These are phyloP conservation scores for Phoma herbarum DNA, from an alignment of 2,329 filamentous ascomycete species.

Conservation along the genomic window DNA sequence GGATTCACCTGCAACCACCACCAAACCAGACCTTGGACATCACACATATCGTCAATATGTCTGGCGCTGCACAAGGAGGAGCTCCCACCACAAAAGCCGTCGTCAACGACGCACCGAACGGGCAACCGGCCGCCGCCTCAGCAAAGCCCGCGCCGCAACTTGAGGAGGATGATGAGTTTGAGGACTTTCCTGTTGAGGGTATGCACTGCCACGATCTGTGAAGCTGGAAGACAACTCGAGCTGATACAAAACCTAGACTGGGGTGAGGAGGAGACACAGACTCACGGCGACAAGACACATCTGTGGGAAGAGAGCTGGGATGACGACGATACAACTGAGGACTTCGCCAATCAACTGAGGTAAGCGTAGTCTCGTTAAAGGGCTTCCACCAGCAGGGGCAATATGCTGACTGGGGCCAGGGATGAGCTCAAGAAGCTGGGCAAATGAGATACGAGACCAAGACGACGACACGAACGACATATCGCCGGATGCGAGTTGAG, in stretches of 20 bases:
- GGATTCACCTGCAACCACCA: background rate
- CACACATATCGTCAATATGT: slow-evolving; percentile 53
- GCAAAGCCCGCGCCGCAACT: slow-evolving; percentile 71
- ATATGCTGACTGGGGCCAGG: slow-evolving; percentile 56
- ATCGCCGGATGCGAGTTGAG: background rate
- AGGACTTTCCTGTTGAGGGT: slow-evolving; percentile 98
- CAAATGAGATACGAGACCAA: slow-evolving; percentile 55
- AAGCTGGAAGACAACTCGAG: background rate
- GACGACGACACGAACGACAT: slow-evolving; percentile 11
- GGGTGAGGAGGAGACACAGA: slow-evolving; percentile 89
- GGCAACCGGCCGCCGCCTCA: slow-evolving; percentile 30
- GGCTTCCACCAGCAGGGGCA: background rate
- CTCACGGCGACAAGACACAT: slow-evolving; percentile 78
- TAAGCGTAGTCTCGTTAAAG: slow-evolving; percentile 55
- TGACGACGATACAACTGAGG: slow-evolving; percentile 95
- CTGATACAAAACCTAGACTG: slow-evolving; percentile 68
- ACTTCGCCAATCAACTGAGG: slow-evolving; percentile 95
- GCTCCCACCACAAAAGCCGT: slow-evolving; percentile 53
- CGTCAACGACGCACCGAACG: slow-evolving; percentile 24
- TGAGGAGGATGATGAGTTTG: slow-evolving; percentile 98
- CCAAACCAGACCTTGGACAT: background rate
- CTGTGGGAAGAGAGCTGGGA: slow-evolving; percentile 99
- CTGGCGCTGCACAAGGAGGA: slow-evolving; percentile 54
- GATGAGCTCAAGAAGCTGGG: slow-evolving; percentile 97
- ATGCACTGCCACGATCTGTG: slow-evolving; percentile 24